phyloP scores from a whole-genome alignment of 345 rosid species.

The Rhizophora apiculata region DNA sequence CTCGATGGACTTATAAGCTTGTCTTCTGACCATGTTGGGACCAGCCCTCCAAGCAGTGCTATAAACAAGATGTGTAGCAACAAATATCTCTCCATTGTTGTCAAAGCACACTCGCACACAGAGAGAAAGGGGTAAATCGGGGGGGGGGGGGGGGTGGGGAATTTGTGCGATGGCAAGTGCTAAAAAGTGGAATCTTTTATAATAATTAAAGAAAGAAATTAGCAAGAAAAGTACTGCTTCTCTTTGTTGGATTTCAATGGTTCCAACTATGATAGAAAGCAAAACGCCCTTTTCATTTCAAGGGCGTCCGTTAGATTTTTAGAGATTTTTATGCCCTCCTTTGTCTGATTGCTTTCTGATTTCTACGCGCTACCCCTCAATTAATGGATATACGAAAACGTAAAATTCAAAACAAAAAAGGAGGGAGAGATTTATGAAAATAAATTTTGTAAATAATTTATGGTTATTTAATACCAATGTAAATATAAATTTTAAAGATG shows the following conservation, averaged over 20 bases:
- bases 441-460: too few relatives aligned
- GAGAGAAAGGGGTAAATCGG: neutral
- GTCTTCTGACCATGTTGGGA: slow-evolving; percentile 30
- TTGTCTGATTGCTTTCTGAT: too few relatives aligned
- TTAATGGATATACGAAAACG: too few relatives aligned
- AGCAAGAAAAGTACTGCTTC: neutral
- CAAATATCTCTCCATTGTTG: neutral
- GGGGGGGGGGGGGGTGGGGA: neutral
- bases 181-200: neutral
- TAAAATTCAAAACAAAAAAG: too few relatives aligned
- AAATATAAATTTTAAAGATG: too few relatives aligned
- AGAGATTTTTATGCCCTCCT: neutral
- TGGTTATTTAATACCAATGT: too few relatives aligned
- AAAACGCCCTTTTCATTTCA: neutral
- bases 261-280: neutral
- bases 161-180: neutral
- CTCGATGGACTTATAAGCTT: slow-evolving; percentile 28
- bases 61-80: neutral
- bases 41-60: neutral
- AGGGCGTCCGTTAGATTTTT: neutral
- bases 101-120: neutral
- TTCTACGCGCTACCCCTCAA: too few relatives aligned
- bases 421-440: too few relatives aligned
- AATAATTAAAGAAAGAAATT: too few relatives aligned
- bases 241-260: slow-evolving; percentile 14